Evolutionary conservation across 805 yeast genomes (phyloP).

Genomic region (Candida fluviatilis): DNA sequence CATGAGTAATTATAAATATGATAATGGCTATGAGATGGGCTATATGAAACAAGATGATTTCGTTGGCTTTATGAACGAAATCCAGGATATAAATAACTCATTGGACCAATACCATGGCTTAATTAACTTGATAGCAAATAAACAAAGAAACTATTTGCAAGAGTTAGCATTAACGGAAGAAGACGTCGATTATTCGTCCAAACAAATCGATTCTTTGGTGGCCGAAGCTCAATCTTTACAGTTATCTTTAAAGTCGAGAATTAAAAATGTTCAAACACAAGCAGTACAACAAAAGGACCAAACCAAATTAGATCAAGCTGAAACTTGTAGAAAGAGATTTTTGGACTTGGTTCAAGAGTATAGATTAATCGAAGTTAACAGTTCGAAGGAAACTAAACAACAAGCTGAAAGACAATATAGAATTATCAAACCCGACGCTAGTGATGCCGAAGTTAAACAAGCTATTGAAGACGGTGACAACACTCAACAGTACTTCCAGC

Average conservation of each 20-base stretch:
- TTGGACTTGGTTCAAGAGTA: conserved; percentile 83
- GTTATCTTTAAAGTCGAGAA: conserved; percentile 65
- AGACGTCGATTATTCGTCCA: conserved; percentile 55
- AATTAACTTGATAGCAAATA: conserved; percentile 35
- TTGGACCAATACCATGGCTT: conserved; percentile 39
- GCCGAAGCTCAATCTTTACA: conserved; percentile 79
- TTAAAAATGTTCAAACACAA: conserved; percentile 70
- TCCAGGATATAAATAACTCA: conserved; percentile 40
- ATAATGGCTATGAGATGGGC: conserved; percentile 24
- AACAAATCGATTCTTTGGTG: conserved; percentile 71
- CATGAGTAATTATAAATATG: conserved; percentile 25
- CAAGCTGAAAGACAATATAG: conserved; percentile 92
- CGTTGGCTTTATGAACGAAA: conserved; percentile 42
- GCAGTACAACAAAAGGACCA: conserved; percentile 58
- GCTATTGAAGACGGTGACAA: conserved; percentile 75
- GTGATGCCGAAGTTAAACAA: conserved; percentile 76
- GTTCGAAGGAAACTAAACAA: conserved; percentile 75
- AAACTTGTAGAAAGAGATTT: conserved; percentile 79
- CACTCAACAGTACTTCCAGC: conserved; percentile 90
- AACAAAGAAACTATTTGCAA: conserved; percentile 38
- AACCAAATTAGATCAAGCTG: conserved; percentile 87
- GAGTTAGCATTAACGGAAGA: conserved; percentile 38
- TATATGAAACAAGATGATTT: conserved; percentile 36
- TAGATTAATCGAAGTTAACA: conserved; percentile 80
- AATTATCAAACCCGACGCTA: conserved; percentile 82